These are phyloP conservation scores for Vitellaria paradoxa DNA, from an alignment of 179 eudicot species.

Conservation along the genomic window DNA sequence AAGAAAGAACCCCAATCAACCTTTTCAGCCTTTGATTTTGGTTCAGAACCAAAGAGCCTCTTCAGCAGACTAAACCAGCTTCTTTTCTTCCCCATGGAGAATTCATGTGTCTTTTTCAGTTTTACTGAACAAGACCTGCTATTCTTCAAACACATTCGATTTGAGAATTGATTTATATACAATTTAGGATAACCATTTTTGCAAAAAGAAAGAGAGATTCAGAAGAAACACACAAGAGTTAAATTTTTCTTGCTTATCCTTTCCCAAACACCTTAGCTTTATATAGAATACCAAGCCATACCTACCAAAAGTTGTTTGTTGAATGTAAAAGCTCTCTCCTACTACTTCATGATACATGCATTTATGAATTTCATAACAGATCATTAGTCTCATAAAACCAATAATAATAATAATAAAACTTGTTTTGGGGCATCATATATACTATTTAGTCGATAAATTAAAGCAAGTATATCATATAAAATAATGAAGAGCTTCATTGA, in stretches of 20 bases:
- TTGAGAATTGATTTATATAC: background rate
- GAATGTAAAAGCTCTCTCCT: background rate
- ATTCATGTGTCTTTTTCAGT: background rate
- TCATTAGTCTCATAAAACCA: background rate
- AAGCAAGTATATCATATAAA: constrained; percentile 1
- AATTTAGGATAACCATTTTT: constrained; percentile 1
- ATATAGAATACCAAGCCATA: constrained; percentile 14
- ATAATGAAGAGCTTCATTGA: constrained; percentile 7
- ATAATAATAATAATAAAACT: background rate
- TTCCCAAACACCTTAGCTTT: background rate
- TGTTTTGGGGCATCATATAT: background rate
- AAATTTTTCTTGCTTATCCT: background rate
- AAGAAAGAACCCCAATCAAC: constrained; percentile 17
- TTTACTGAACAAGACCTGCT: background rate
- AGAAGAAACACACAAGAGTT: background rate
- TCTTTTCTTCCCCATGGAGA: constrained; percentile 66
- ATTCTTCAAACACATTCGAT: constrained; percentile 1
- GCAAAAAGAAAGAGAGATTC: background rate
- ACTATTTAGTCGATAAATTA: background rate
- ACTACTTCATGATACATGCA: constrained; percentile 12
- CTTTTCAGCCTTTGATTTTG: constrained; percentile 53
- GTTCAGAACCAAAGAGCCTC: constrained; percentile 54
- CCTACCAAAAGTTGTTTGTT: constrained; percentile 11
- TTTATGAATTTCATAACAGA: constrained; percentile 11
- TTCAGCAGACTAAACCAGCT: constrained; percentile 64